A percentile compares a stretch with the other conserved stretches of the same genome.
Conservation (phyloP, 2,329 filamentous ascomycete genomes). For the Penicillium sp. region DNA sequence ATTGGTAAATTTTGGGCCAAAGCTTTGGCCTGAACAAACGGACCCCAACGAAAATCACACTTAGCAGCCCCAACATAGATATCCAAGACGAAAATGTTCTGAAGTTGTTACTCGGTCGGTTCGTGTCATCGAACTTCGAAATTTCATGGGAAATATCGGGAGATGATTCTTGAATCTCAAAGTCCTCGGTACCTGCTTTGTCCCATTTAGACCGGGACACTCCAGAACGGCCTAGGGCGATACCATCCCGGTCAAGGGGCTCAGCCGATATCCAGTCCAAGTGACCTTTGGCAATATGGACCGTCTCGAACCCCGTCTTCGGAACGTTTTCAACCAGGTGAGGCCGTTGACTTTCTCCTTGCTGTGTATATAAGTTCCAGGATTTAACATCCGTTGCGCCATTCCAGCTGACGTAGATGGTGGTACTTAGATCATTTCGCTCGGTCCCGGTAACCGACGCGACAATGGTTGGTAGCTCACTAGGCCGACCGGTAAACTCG, state of each 20-base stretch:
- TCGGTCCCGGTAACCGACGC: conserved; percentile 29
- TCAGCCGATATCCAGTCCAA: conserved; percentile 37
- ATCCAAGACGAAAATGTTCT: neutral
- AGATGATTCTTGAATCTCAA: neutral
- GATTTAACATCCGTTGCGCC: conserved; percentile 39
- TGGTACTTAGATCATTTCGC: conserved; percentile 23
- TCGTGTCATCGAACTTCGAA: neutral
- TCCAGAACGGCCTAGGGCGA: conserved; percentile 25
- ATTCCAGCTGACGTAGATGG: conserved; percentile 37
- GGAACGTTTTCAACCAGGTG: conserved; percentile 30
- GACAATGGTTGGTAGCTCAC: conserved; percentile 29
- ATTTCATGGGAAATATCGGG: neutral
- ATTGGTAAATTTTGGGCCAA: neutral
- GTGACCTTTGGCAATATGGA: conserved; percentile 35
- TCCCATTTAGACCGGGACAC: conserved; percentile 13
- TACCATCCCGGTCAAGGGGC: conserved; percentile 31
- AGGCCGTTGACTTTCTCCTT: conserved; percentile 25
- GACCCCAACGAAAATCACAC: neutral
- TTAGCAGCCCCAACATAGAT: neutral
- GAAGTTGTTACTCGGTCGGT: neutral
- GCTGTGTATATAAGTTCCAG: conserved; percentile 37
- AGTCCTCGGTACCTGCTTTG: neutral
- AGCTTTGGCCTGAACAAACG: neutral
- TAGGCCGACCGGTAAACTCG: conserved; percentile 35
- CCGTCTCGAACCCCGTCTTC: conserved; percentile 44